These are phyloP conservation scores for Polyporus tsugae DNA, from an alignment of 1,284 basidiomycete genomes.

Conservation along the genomic window DNA sequence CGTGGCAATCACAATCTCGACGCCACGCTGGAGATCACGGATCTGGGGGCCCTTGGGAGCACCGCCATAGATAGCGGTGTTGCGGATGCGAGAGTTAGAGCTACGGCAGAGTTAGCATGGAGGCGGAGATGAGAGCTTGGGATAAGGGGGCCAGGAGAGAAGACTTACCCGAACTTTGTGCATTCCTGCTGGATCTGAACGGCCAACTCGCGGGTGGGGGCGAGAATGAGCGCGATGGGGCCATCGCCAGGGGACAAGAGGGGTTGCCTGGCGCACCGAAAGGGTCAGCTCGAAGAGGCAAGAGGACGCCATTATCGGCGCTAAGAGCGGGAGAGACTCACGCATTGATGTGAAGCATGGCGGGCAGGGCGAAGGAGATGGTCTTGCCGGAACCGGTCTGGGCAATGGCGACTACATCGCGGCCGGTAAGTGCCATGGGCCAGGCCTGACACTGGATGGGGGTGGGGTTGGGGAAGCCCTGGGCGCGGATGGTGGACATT, in stretches of 20 bases:
- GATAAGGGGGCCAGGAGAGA: not conserved
- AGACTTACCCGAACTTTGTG: conserved; percentile 90
- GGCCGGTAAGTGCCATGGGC: conserved; percentile 96
- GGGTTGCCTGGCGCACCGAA: conserved; percentile 72
- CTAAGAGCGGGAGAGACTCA: conserved; percentile 47
- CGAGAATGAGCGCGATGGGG: conserved; percentile 95
- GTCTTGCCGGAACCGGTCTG: conserved; percentile 98
- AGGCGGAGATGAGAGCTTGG: not conserved
- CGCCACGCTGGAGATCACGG: conserved; percentile 95
- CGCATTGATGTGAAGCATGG: conserved; percentile 99
- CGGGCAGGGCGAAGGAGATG: conserved; percentile 96
- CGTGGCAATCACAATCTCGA: conserved; percentile 96
- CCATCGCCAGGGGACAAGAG: conserved; percentile 94
- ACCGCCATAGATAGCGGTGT: conserved; percentile 98
- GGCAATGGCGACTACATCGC: conserved; percentile 96
- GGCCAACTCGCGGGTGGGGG: conserved; percentile 97
- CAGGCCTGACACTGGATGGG: conserved; percentile 99
- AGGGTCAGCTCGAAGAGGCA: conserved; percentile 16
- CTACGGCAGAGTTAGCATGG: conserved; percentile 45
- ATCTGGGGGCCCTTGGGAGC: conserved; percentile 99
- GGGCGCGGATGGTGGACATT: conserved; percentile 90
- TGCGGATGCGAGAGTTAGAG: conserved; percentile 95
- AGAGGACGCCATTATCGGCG: conserved; percentile 18
- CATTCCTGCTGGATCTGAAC: conserved; percentile 99
- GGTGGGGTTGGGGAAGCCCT: conserved; percentile 91